A percentile compares a stretch with the other conserved stretches of the same genome.
Conservation (phyloP, 2,329 filamentous ascomycete genomes). For the Aspergillus unguis region DNA sequence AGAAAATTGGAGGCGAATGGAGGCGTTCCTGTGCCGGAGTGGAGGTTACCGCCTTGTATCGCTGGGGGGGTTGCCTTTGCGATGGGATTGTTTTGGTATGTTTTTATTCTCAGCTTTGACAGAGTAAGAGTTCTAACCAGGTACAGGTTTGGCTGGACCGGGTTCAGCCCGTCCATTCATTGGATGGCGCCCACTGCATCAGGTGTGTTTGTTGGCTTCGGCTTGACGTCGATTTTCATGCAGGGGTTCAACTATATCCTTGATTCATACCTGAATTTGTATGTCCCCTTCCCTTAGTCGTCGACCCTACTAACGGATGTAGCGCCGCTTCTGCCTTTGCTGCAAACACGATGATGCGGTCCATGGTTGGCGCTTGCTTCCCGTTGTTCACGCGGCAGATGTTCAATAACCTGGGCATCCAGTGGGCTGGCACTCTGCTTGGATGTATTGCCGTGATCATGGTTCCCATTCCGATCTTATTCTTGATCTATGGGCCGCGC, state of each 20-base stretch:
- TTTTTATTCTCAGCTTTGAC: background rate
- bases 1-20: constrained; percentile 20
- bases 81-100: constrained; percentile 23
- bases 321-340: constrained; percentile 23
- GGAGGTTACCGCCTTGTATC: constrained; percentile 23
- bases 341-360: constrained; percentile 25
- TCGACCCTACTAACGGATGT: background rate
- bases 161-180: constrained; percentile 18
- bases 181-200: constrained; percentile 24
- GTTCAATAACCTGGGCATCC: constrained; percentile 23
- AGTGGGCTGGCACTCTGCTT: constrained; percentile 21
- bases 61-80: constrained; percentile 21
- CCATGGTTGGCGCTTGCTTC: constrained; percentile 20
- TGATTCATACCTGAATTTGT: constrained; percentile 22
- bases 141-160: constrained; percentile 27
- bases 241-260: constrained; percentile 24
- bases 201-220: constrained; percentile 23
- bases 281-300: background rate
- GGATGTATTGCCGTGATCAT: constrained; percentile 23
- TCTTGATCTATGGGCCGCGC: constrained; percentile 16
- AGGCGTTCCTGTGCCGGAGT: constrained; percentile 22
- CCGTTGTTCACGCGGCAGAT: constrained; percentile 23
- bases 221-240: constrained; percentile 24
- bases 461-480: constrained; percentile 22
- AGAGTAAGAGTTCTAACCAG: background rate